A percentile compares a stretch with the other conserved stretches of the same genome.
Conservation (phyloP, 164 flowering plant genomes). For the Dillenia suffruticosa region DNA sequence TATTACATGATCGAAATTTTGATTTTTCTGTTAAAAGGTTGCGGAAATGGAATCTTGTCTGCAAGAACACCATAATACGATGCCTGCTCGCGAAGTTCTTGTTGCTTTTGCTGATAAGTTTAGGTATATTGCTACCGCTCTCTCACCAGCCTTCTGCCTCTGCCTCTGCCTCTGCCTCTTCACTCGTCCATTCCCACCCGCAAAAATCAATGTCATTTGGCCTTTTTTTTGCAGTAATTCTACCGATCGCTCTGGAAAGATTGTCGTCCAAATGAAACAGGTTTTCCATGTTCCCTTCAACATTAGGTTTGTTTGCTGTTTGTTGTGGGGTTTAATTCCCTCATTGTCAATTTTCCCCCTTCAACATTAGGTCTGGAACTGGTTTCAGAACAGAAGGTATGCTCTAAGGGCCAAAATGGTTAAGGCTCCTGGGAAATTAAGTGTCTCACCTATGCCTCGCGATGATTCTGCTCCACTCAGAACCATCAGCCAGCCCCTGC, state of each 20-base stretch:
- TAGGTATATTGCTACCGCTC: slow-evolving; percentile 39
- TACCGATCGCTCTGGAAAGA: slow-evolving; percentile 70
- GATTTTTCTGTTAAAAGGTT: slow-evolving; percentile 37
- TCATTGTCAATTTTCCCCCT: slow-evolving; percentile 10
- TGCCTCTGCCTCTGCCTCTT: not conserved
- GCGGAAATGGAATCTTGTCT: slow-evolving; percentile 76
- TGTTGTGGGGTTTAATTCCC: slow-evolving; percentile 2
- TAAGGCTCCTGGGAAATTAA: slow-evolving; percentile 59
- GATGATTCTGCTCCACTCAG: slow-evolving; percentile 43
- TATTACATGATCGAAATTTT: not conserved
- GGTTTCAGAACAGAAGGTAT: slow-evolving; percentile 97
- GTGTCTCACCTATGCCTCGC: slow-evolving; percentile 47
- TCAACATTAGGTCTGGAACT: slow-evolving; percentile 71
- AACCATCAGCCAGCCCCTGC: slow-evolving; percentile 30
- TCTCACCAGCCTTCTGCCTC: not conserved
- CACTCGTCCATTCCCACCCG: not conserved
- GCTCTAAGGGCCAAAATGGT: slow-evolving; percentile 67
- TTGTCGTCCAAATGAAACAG: slow-evolving; percentile 85
- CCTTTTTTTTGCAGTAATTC: slow-evolving; percentile 47
- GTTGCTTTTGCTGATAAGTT: slow-evolving; percentile 76
- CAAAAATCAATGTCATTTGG: not conserved
- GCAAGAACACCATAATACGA: slow-evolving; percentile 51
- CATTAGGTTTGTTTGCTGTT: not conserved
- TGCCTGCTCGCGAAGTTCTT: slow-evolving; percentile 78
- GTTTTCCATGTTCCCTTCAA: slow-evolving; percentile 20